Base-by-base conservation (phyloP, 306 rosid species). In the Quercus wislizeni region DNA sequence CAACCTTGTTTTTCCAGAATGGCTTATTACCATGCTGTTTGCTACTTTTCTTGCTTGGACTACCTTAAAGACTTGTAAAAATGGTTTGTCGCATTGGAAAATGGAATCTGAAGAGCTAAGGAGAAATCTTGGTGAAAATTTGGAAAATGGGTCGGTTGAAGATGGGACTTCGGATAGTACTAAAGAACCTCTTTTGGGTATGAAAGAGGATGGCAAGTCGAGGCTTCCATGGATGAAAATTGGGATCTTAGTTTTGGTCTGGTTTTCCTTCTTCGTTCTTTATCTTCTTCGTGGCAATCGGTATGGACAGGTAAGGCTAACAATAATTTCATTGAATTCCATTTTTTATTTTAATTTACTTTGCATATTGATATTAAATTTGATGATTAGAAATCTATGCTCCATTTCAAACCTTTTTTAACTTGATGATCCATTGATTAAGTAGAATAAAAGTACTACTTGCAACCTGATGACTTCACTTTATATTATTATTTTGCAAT, bases 1-100 rank as follows among this genome's bases (percentile, higher is more conserved):
- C 84, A 94, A 94, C 86, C 86, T 90, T 57, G 85, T 88, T 0
- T 92, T 94, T 82, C 98, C 98, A 2, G 97, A 94, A 80, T 94
- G 98, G 98, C 76, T 94, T 61, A 87, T 82, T 14, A 94, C 97
- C 1, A 2, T 85, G 0, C 82, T 94, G 1, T 94, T 94, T 83
- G 97, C 97, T 20, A 3, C 85, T 33, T 94, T 94, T 76, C 94
- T 94, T 73, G 92, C 90, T 81, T 94, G 98, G 96, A 90, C 96
- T 12, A 91, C 98, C 49, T 81, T 87, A 10, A 92, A 87, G 87
- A 94, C 96, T 9, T 92, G 91, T 51, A 79, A 33, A 69, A 90
- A 84, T 80, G 98, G 95, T 33, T n/a, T 86, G 18, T 14, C 62
- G 55, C 74, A 84, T 62, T 94, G 98, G 98, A 83, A 73, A 76